A percentile compares a stretch with the other conserved stretches of the same genome.
Conservation (phyloP, 805 yeast species). For the Saccharomycopsis amapae region DNA sequence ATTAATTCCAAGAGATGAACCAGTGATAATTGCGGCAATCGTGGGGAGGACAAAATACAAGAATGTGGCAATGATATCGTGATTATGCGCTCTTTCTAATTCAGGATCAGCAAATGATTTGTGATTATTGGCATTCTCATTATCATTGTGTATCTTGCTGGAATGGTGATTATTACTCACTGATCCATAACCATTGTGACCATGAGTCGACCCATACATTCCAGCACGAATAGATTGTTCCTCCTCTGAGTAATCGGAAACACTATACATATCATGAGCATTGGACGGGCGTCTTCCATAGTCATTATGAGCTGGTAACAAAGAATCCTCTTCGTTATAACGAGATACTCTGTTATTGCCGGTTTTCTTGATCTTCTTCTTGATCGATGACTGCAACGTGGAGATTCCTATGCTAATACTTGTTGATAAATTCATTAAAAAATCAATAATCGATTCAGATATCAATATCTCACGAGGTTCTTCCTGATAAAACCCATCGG, state of each 20-base stretch:
- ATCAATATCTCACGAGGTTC: slow-evolving; percentile 1
- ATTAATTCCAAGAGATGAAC: slow-evolving; percentile 12
- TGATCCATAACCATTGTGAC: no score
- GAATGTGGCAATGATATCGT: slow-evolving; percentile 19
- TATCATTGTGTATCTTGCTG: not conserved
- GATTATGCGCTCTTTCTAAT: slow-evolving; percentile 10
- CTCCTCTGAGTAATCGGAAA: no score
- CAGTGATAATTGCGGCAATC: slow-evolving; percentile 15
- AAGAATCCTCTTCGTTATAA: not conserved
- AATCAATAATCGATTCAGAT: slow-evolving; percentile 13
- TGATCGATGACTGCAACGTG: not conserved
- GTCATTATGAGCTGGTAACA: no score
- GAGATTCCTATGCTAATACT: not conserved
- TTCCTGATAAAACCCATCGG: slow-evolving; percentile 7
- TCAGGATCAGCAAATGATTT: slow-evolving; percentile 10
- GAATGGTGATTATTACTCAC: no score
- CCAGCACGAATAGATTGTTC: no score
- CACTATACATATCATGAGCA: no score
- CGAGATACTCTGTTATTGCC: not conserved
- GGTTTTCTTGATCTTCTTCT: not conserved
- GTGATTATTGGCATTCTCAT: not conserved
- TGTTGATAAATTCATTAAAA: slow-evolving; percentile 9
- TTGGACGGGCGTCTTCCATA: no score
- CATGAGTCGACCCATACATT: no score
- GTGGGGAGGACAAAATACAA: slow-evolving; percentile 17